Conservation (phyloP, 768 basidiomycete genomes). For the Kwoniella europaea region DNA sequence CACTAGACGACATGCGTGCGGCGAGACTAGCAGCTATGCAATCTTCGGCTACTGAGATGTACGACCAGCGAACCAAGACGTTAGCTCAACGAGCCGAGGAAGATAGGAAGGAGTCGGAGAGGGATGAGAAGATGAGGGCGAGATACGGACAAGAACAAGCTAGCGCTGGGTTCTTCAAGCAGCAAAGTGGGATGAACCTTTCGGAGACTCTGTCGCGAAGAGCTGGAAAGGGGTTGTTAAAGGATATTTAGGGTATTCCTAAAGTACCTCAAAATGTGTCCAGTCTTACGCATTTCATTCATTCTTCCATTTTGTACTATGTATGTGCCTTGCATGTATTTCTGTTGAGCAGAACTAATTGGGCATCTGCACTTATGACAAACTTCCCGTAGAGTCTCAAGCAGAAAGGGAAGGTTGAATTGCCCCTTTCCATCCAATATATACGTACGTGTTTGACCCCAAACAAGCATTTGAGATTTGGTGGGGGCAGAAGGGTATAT, state of each 20-base stretch:
- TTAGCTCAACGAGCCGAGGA: constrained; percentile 71
- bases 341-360: not conserved
- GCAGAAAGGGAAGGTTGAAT: too few species aligned
- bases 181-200: constrained; percentile 65
- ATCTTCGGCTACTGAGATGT: constrained; percentile 70
- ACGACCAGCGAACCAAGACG: constrained; percentile 72
- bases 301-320: not conserved
- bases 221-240: constrained; percentile 56
- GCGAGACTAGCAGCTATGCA: constrained; percentile 92
- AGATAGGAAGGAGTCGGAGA: constrained; percentile 78
- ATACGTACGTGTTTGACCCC: too few species aligned
- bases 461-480: too few species aligned
- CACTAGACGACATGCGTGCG: constrained; percentile 62
- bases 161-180: constrained; percentile 77
- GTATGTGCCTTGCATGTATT: not conserved
- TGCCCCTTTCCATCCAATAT: too few species aligned
- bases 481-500: not conserved
- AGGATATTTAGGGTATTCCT: constrained; percentile 38
- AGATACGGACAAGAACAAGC: constrained; percentile 69
- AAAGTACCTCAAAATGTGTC: not conserved
- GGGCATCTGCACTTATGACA: not conserved
- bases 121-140: constrained; percentile 69
- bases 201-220: constrained; percentile 53
- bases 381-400: too few species aligned
- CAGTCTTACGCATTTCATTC: too few species aligned